Evolutionary conservation across 108 stramenopile species (phyloP).

Genomic region (Skeletonema menzelii): DNA sequence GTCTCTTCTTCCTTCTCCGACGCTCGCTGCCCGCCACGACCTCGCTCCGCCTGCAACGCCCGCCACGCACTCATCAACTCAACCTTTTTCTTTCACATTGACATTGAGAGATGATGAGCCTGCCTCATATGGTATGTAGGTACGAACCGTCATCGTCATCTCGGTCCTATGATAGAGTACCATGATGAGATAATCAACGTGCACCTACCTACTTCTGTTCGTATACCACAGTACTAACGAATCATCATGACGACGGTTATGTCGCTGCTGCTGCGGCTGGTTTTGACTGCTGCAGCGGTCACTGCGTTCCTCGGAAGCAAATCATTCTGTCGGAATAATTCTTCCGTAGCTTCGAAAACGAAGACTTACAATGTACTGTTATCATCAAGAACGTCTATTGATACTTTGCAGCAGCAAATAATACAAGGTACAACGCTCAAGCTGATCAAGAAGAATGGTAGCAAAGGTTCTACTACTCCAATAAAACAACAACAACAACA

Average conservation of each 20-base stretch:
- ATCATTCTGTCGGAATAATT: not conserved
- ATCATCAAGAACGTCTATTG: slow-evolving; percentile 1
- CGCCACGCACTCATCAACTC: too few species aligned
- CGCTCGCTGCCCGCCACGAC: too few species aligned
- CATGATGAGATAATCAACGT: too few species aligned
- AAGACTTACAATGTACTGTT: not conserved
- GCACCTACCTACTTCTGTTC: not conserved
- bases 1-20: too few species aligned
- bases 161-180: too few species aligned
- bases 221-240: not conserved
- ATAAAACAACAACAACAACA: not conserved
- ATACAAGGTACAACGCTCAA: slow-evolving; percentile 9
- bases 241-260: not conserved
- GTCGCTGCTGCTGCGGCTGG: slow-evolving; percentile 2
- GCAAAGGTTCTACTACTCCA: not conserved
- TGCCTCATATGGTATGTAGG: too few species aligned
- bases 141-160: too few species aligned
- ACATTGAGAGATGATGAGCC: too few species aligned
- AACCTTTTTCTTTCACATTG: too few species aligned
- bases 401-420: slow-evolving; percentile 13
- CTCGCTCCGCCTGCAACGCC: too few species aligned
- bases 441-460: not conserved
- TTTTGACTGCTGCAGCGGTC: not conserved
- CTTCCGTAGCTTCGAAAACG: not conserved
- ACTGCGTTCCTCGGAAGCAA: not conserved